A percentile compares a stretch with the other conserved stretches of the same genome.
These are phyloP conservation scores for Fonsecaea monophora DNA, from an alignment of 2,329 filamentous ascomycete genomes.

Conservation along the genomic window DNA sequence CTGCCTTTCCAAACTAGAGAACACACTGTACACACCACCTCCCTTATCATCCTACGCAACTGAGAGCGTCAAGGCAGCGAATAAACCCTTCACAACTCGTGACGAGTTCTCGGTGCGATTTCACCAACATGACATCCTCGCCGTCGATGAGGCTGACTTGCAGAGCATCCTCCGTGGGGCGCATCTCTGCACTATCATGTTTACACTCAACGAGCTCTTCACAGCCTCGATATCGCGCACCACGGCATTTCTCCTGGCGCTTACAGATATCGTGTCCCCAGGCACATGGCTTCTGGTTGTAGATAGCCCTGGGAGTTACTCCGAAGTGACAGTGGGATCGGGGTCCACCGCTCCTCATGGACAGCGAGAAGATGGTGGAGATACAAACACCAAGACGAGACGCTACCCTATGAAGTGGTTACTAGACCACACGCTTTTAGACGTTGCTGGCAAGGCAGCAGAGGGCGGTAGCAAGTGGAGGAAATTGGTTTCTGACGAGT, in stretches of 20 bases:
- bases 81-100: conserved; percentile 30
- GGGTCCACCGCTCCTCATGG: background rate
- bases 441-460: conserved; percentile 45
- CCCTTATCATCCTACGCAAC: conserved; percentile 35
- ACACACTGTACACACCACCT: conserved; percentile 54
- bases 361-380: conserved; percentile 53
- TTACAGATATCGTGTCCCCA: conserved; percentile 65
- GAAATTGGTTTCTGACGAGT: conserved; percentile 76
- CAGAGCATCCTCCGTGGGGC: conserved; percentile 43
- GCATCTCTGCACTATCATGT: conserved; percentile 79
- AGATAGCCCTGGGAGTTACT: conserved; percentile 93
- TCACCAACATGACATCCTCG: conserved; percentile 59
- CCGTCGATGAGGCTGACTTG: conserved; percentile 43
- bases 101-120: conserved; percentile 50
- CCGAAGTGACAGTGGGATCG: conserved; percentile 69
- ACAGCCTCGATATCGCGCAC: conserved; percentile 75
- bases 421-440: conserved; percentile 78
- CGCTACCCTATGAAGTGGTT: conserved; percentile 95
- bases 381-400: conserved; percentile 51
- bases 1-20: conserved; percentile 66
- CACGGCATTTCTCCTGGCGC: conserved; percentile 73
- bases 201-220: conserved; percentile 96
- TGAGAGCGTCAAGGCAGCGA: conserved; percentile 34
- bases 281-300: conserved; percentile 80
- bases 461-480: conserved; percentile 64